phyloP scores from a whole-genome alignment of 768 basidiomycete genomes.

The Porphyrellus cyaneotinctus region DNA sequence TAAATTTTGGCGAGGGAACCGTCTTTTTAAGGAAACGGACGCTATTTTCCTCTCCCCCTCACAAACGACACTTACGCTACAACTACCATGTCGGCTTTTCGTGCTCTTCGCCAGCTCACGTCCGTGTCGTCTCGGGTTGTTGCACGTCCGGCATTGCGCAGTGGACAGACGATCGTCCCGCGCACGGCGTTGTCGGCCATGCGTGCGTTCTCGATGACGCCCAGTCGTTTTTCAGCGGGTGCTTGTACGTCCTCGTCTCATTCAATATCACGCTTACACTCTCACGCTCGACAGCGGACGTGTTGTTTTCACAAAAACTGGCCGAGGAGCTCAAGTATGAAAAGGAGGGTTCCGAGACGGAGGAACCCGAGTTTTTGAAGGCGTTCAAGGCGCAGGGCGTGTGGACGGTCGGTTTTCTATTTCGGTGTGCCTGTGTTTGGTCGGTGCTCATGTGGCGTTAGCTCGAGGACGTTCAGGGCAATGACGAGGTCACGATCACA shows the following conservation, averaged over 20 bases:
- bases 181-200: slow-evolving; percentile 23
- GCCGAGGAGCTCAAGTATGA: slow-evolving; percentile 85
- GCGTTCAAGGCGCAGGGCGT: slow-evolving; percentile 67
- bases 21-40: neutral
- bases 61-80: slow-evolving; percentile 1
- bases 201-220: slow-evolving; percentile 40
- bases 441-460: slow-evolving; percentile 23
- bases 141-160: slow-evolving; percentile 23
- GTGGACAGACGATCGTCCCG: slow-evolving; percentile 20
- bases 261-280: neutral
- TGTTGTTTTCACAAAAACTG: slow-evolving; percentile 69
- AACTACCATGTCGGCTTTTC: slow-evolving; percentile 60
- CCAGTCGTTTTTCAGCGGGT: slow-evolving; percentile 39
- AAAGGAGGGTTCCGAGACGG: slow-evolving; percentile 46
- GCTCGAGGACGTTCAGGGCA: slow-evolving; percentile 67
- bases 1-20: slow-evolving; percentile 21
- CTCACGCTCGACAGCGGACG: slow-evolving; percentile 50
- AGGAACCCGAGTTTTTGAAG: slow-evolving; percentile 73
- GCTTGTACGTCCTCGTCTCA: slow-evolving; percentile 31
- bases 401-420: slow-evolving; percentile 57
- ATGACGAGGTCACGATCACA: slow-evolving; percentile 78
- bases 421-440: too few relatives aligned
- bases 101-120: slow-evolving; percentile 55
- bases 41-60: neutral
- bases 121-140: slow-evolving; percentile 40